Percentiles rank a stretch among this genome's conserved stretches.
Evolutionary conservation across 2,329 filamentous ascomycete genomes (phyloP).

Genomic region (Helotiales sp.): DNA sequence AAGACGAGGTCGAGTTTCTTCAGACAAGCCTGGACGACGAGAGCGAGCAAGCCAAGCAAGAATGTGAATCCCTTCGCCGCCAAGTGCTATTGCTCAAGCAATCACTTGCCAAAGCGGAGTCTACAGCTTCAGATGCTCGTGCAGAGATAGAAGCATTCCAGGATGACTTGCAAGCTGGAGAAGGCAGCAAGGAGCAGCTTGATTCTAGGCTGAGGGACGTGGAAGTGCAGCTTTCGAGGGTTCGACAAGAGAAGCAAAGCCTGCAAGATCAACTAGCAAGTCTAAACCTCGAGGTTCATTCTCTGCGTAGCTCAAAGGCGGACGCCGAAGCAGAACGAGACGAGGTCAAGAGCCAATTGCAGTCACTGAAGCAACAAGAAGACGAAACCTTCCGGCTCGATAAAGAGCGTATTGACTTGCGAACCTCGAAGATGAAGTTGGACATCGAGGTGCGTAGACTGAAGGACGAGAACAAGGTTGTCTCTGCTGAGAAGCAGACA

Average conservation of each 20-base stretch:
- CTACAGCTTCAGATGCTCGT: slow-evolving; percentile 28
- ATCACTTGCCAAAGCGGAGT: slow-evolving; percentile 34
- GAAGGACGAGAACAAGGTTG: slow-evolving; percentile 60
- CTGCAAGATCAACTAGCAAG: slow-evolving; percentile 64
- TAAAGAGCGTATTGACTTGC: slow-evolving; percentile 68
- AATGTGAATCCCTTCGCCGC: slow-evolving; percentile 41
- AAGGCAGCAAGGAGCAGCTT: slow-evolving; percentile 50
- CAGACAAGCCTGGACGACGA: slow-evolving; percentile 59
- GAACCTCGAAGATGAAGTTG: slow-evolving; percentile 65
- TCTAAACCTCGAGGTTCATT: slow-evolving; percentile 60
- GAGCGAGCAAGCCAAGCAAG: slow-evolving; percentile 54
- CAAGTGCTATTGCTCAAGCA: slow-evolving; percentile 42
- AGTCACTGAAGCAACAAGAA: slow-evolving; percentile 53
- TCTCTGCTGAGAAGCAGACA: slow-evolving; percentile 56
- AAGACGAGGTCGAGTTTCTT: slow-evolving; percentile 76
- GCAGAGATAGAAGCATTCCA: slow-evolving; percentile 35
- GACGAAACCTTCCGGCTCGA: slow-evolving; percentile 62
- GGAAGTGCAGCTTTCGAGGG: slow-evolving; percentile 55
- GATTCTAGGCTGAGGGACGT: slow-evolving; percentile 59
- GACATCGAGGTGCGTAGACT: slow-evolving; percentile 67
- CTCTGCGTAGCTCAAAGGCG: slow-evolving; percentile 54
- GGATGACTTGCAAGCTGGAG: slow-evolving; percentile 29
- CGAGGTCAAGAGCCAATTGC: slow-evolving; percentile 62
- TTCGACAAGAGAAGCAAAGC: slow-evolving; percentile 59
- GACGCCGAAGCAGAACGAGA: slow-evolving; percentile 66